A percentile compares a stretch with the other conserved stretches of the same genome.
Evolutionary conservation across 2,329 filamentous ascomycete species (phyloP).

Genomic region (Aplosporella prunicola): DNA sequence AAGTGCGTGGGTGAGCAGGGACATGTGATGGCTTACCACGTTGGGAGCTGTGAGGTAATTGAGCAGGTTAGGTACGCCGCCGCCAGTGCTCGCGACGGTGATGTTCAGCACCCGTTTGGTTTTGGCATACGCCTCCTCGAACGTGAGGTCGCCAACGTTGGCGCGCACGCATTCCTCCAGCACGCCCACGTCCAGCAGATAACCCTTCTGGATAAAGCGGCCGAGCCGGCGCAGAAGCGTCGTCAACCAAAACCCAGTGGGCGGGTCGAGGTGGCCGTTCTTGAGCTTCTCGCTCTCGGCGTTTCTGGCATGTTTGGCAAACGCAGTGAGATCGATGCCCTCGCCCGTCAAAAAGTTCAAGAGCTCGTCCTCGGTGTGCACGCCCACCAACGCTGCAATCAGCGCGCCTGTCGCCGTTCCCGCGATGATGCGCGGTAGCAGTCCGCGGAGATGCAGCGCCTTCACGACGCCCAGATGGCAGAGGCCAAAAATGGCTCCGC

Average conservation of each 20-base stretch:
- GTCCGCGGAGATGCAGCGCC: slow-evolving; percentile 67
- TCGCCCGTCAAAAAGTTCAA: slow-evolving; percentile 66
- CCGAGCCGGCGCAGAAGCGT: slow-evolving; percentile 58
- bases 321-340: slow-evolving; percentile 74
- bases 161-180: slow-evolving; percentile 74
- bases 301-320: slow-evolving; percentile 40
- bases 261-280: slow-evolving; percentile 16
- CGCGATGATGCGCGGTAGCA: slow-evolving; percentile 82
- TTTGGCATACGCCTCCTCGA: slow-evolving; percentile 80
- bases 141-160: slow-evolving; percentile 83
- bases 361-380: slow-evolving; percentile 79
- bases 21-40: slow-evolving; percentile 61
- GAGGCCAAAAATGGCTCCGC: slow-evolving; percentile 82
- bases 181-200: slow-evolving; percentile 73
- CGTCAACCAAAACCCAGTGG: slow-evolving; percentile 35
- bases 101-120: slow-evolving; percentile 88
- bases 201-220: slow-evolving; percentile 65
- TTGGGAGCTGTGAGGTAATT: slow-evolving; percentile 93
- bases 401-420: slow-evolving; percentile 85
- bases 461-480: slow-evolving; percentile 89
- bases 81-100: slow-evolving; percentile 68
- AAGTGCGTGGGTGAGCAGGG: no score
- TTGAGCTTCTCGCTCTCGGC: slow-evolving; percentile 14
- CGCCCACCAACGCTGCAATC: slow-evolving; percentile 78
- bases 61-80: slow-evolving; percentile 71